Evolutionary conservation across 495 filamentous ascomycete genomes (phyloP), one percentile per base, ranked within the genome.

Genomic region (Talaromyces ruber): DNA sequence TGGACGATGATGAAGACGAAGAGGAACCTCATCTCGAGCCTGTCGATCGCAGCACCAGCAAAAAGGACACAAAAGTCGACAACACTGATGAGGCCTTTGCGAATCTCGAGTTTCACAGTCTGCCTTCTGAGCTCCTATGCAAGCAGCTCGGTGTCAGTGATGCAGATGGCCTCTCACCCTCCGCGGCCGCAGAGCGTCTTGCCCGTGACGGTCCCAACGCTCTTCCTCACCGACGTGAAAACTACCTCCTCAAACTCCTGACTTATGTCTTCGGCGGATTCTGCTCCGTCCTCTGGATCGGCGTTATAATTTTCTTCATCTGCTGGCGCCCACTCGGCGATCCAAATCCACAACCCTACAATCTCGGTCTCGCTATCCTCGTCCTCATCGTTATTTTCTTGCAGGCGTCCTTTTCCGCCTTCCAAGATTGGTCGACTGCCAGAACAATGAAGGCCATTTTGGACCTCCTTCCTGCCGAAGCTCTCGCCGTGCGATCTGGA

Each of bases 251-350:
- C 54, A 80, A 81, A 58, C 79, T 80, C 7, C 70, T 88, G 6
- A 78, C 79, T 16, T 90, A 90, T 65, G 80, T 88, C 65, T 89
- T 88, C 69, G 82, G 81, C 50, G 88, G 88, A 22, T 90, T 90
- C 64, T 85, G 88, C 3, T 77, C 82, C 3, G 78, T 90, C 28
- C 79, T 90, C 6, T 74, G 88, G 5, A 68, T 84, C 30, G 86
- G 85, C 14, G 73, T 78, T 25, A 79, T 89, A 26, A 76, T 91
- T 5, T 84, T 89, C 56, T 87, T 88, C 65, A 67, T 90, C 47
- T 78, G 83, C 6, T 90, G 86, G 86, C 86, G 84, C 52, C 88
- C 88, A 5, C 82, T 90, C 0, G 86, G 87, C 0, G 56, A 88
- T 11, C 88, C 87, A 1, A 26, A 60, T 32, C 88, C 88, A 1